Evolutionary conservation across 2,329 filamentous ascomycete genomes (phyloP).

Genomic region (Aureobasidium musti): DNA sequence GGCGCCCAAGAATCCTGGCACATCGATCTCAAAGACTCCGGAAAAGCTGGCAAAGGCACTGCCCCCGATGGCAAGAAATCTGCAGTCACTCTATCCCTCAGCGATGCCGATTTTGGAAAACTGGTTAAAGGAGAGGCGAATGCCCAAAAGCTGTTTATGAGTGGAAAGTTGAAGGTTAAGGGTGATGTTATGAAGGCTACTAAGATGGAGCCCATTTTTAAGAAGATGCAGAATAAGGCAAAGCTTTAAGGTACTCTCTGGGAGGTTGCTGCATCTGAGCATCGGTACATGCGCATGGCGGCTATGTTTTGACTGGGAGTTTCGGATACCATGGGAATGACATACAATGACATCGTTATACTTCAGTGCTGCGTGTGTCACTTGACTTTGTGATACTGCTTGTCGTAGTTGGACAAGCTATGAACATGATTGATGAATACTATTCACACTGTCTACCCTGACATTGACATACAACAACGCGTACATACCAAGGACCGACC

Average conservation of each 20-base stretch:
- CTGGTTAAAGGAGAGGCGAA: slow-evolving; percentile 86
- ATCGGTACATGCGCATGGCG: not conserved
- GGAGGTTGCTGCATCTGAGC: not conserved
- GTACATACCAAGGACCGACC: not conserved
- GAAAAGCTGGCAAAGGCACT: slow-evolving; percentile 74
- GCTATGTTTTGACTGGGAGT: not conserved
- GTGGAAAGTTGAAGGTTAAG: slow-evolving; percentile 97
- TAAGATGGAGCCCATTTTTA: slow-evolving; percentile 89
- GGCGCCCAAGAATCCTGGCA: slow-evolving; percentile 86
- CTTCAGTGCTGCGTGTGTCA: not conserved
- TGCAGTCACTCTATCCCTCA: slow-evolving; percentile 82
- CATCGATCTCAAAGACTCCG: slow-evolving; percentile 91
- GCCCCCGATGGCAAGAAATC: slow-evolving; percentile 72
- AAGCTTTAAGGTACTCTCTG: slow-evolving; percentile 58
- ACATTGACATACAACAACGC: not conserved
- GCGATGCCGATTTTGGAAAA: slow-evolving; percentile 82
- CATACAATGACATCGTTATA: not conserved
- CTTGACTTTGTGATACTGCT: not conserved
- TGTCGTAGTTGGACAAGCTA: not conserved
- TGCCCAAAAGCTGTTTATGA: slow-evolving; percentile 94
- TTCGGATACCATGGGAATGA: not conserved
- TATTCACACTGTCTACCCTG: not conserved
- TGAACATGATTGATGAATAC: no score
- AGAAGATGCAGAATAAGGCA: slow-evolving; percentile 80
- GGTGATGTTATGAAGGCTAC: slow-evolving; percentile 99